Evolutionary conservation across 805 yeast genomes (phyloP).

Genomic region (Starmerella ratchasimensis): DNA sequence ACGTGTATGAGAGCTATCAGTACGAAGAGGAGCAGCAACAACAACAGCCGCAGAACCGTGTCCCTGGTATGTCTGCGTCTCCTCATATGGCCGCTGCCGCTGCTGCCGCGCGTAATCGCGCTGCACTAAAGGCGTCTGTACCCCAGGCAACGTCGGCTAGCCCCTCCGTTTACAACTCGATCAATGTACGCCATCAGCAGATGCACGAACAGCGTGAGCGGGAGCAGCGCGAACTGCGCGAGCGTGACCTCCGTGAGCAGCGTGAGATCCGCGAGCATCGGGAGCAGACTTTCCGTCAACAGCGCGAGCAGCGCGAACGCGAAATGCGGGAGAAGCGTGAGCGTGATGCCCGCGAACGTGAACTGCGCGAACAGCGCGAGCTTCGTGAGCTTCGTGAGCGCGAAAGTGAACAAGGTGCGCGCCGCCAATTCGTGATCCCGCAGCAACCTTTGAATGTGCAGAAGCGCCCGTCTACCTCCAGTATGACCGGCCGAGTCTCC

Average conservation of each 20-base stretch:
- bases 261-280: too few relatives aligned
- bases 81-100: slow-evolving; percentile 13
- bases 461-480: slow-evolving; percentile 12
- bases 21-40: slow-evolving; percentile 14
- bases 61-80: neutral
- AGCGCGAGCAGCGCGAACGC: too few relatives aligned
- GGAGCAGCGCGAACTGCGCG: slow-evolving; percentile 1
- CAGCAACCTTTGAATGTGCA: slow-evolving; percentile 8
- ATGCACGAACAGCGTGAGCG: slow-evolving; percentile 1
- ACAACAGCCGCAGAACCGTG: slow-evolving; percentile 1
- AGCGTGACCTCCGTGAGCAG: too few relatives aligned
- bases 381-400: neutral
- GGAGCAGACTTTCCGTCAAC: too few relatives aligned
- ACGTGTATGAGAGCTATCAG: slow-evolving; percentile 18
- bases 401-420: neutral
- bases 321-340: too few relatives aligned
- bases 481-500: slow-evolving; percentile 3
- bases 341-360: too few relatives aligned
- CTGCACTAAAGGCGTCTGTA: too few relatives aligned
- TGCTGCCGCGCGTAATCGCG: slow-evolving; percentile 9
- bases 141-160: neutral
- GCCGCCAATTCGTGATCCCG: slow-evolving; percentile 3
- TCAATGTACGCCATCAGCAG: neutral
- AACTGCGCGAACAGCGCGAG: too few relatives aligned
- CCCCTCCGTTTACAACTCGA: neutral